Base-by-base conservation (phyloP, 176 grass and related monocot genomes). In the Eleusine coracana region DNA sequence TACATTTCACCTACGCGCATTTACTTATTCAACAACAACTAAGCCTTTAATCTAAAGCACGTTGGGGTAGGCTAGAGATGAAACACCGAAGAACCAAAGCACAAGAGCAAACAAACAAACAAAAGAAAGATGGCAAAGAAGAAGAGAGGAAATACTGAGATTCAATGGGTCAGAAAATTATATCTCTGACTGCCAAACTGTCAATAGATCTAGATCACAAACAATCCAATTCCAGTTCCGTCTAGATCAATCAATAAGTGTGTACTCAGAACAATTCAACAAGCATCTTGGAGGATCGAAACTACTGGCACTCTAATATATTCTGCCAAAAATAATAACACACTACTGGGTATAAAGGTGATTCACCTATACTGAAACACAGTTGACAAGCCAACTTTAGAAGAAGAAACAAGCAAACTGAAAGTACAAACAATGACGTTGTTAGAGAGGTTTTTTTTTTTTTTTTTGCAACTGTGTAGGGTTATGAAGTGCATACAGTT, bases 311-410 rank as follows among this genome's bases (percentile, higher is more conserved):
- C 48, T n/a, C 20, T 42, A 34, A 45, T 42, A 80, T 25, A 39
- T 34, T 20, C 42, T 36, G 56, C 14, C 45, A 55, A 56, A 61
- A 62, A 55, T 31, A 85, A 79, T 37, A 64, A 7, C 64, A 36
- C 52, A 28, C 76, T 10, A 38, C 14, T 37, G 25, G 17, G 36
- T 52, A 74, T 44, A 78, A 51, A 67, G 29, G 7, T 5, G 50
- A 74, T 68, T 16, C 4, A 37, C 58, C 62, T 70, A 77, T 76
- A 38, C 15, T 70, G 51, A 84, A 42, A 37, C 68, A 59, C 12
- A 1, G 52, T 1, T 9, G 34, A 56, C 59, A 56, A 66, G 45
- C 1, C 21, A 23, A 59, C 56, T 59, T 23, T 23, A 75, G 79
- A 1, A 11, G 75, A 63, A 80, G 34, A 15, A 56, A 50, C 11